These are phyloP conservation scores for Aureoboletus auriporus DNA, from an alignment of 768 basidiomycete genomes.

Conservation along the genomic window DNA sequence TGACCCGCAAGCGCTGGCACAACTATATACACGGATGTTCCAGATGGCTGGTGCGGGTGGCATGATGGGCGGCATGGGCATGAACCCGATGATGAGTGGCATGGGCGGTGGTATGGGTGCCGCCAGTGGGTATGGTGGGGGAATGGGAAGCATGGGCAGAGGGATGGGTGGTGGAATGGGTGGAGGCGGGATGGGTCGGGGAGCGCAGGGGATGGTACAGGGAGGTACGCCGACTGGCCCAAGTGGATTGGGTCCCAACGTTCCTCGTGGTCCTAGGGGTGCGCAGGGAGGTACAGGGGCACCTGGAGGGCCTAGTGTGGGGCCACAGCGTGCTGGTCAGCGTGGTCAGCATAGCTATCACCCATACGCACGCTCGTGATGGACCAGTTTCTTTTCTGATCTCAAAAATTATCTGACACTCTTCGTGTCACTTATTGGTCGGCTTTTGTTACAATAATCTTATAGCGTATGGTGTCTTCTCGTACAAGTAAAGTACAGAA, in stretches of 20 bases:
- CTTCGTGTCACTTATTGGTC: conserved; percentile 1
- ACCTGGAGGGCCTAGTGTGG: conserved; percentile 52
- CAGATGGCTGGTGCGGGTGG: conserved; percentile 65
- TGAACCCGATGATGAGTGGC: conserved; percentile 34
- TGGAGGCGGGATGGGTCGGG: conserved; percentile 39
- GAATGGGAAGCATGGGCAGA: conserved; percentile 40
- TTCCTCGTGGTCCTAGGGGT: conserved; percentile 64
- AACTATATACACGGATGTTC: conserved; percentile 95
- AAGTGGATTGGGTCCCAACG: conserved; percentile 50
- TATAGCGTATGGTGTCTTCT: too few relatives aligned
- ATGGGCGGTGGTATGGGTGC: conserved; percentile 31
- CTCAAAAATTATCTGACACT: conserved; percentile 13
- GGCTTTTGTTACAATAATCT: neutral
- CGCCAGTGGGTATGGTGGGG: conserved; percentile 34
- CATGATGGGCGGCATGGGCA: conserved; percentile 41
- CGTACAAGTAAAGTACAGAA: too few relatives aligned
- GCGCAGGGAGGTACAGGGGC: conserved; percentile 50
- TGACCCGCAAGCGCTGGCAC: conserved; percentile 89
- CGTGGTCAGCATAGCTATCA: conserved; percentile 81
- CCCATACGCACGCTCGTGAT: conserved; percentile 67
- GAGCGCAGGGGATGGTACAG: conserved; percentile 36
- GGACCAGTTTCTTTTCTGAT: neutral
- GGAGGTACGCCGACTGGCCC: conserved; percentile 32
- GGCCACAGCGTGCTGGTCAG: conserved; percentile 67
- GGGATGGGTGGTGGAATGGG: conserved; percentile 34